phyloP scores from a whole-genome alignment of 768 basidiomycete genomes.

The Trametes villosa region DNA sequence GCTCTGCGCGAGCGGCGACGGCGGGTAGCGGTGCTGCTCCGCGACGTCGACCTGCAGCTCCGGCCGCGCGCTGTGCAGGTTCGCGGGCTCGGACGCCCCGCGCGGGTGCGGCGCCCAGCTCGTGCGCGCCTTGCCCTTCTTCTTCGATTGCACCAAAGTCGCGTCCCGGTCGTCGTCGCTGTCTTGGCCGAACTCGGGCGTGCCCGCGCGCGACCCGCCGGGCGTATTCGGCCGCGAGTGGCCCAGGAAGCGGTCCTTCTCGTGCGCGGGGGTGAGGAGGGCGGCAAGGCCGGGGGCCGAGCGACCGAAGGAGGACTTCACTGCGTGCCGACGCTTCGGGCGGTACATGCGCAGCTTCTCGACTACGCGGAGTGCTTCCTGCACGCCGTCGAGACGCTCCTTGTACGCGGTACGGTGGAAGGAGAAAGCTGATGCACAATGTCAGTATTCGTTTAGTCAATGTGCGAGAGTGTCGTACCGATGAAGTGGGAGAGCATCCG shows the following conservation, averaged over 20 bases:
- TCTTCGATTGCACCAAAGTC: conserved; percentile 32
- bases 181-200: conserved; percentile 23
- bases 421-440: conserved; percentile 37
- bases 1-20: conserved; percentile 28
- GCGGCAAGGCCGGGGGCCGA: conserved; percentile 43
- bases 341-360: conserved; percentile 71
- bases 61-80: conserved; percentile 3
- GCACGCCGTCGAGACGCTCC: conserved; percentile 67
- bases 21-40: conserved; percentile 47
- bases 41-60: conserved; percentile 8
- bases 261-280: conserved; percentile 43
- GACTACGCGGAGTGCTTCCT: conserved; percentile 57
- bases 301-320: conserved; percentile 37
- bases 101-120: conserved; percentile 12
- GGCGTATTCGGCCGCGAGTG: conserved; percentile 28
- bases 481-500: conserved; percentile 73
- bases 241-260: conserved; percentile 51
- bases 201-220: conserved; percentile 31
- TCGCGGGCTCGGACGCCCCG: conserved; percentile 22
- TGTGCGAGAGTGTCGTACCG: too few species aligned
- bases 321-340: conserved; percentile 48
- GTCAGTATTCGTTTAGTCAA: too few species aligned
- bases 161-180: conserved; percentile 38
- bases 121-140: conserved; percentile 33
- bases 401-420: conserved; percentile 81